A percentile compares a stretch with the other conserved stretches of the same genome.
Evolutionary conservation across 441 rosid species (phyloP).

Genomic region (Gossypium trilobum): DNA sequence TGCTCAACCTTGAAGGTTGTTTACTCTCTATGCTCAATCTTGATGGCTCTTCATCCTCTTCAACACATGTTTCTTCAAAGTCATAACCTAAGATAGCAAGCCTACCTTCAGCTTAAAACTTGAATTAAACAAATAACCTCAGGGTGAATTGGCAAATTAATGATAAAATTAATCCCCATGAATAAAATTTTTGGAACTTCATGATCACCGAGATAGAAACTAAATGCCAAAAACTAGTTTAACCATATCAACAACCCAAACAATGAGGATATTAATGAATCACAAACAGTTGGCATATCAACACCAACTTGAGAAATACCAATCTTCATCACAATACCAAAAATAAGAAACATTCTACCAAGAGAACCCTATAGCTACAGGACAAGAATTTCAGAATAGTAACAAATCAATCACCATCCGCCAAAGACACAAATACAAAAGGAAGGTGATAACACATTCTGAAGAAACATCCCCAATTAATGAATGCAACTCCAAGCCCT

Average conservation of each 20-base stretch:
- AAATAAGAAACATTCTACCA: not conserved
- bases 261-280: not conserved
- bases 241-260: conserved; percentile 5
- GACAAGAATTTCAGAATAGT: not conserved
- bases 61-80: conserved; percentile 51
- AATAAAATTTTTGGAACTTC: not conserved
- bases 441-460: not conserved
- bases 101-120: not conserved
- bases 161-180: not conserved
- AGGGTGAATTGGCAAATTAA: not conserved
- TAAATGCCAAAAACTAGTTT: not conserved
- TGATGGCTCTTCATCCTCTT: conserved; percentile 73
- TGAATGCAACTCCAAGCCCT: not conserved
- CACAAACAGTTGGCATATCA: not conserved
- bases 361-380: not conserved
- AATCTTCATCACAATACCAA: not conserved
- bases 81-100: conserved; percentile 51
- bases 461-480: not conserved
- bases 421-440: not conserved
- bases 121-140: not conserved
- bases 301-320: not conserved
- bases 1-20: conserved; percentile 24
- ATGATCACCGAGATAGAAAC: not conserved
- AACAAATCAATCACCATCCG: not conserved
- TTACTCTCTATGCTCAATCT: conserved; percentile 36